A percentile compares a stretch with the other conserved stretches of the same genome.
phyloP scores from a whole-genome alignment of 192 early-diverging fungal genomes.

The Coemansia sp. region DNA sequence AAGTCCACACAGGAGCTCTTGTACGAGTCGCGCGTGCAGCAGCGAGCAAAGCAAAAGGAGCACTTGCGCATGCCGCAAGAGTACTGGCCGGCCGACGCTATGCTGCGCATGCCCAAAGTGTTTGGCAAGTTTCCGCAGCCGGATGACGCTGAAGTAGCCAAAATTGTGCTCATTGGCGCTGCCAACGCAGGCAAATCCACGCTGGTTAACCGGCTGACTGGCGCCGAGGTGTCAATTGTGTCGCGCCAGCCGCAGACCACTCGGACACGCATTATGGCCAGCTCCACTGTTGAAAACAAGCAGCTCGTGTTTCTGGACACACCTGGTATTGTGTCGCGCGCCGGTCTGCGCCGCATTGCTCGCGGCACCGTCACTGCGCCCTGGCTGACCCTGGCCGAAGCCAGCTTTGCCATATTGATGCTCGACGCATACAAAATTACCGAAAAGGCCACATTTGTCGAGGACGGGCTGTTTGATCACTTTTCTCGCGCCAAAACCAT shows the following conservation, averaged over 20 bases:
- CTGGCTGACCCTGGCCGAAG: constrained; percentile 44
- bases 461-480: constrained; percentile 31
- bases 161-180: constrained; percentile 64
- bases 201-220: constrained; percentile 66
- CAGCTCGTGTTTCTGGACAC: constrained; percentile 61
- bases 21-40: constrained; percentile 1
- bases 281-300: constrained; percentile 55
- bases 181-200: constrained; percentile 78
- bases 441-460: constrained; percentile 32
- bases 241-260: constrained; percentile 72
- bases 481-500: constrained; percentile 5
- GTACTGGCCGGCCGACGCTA: constrained; percentile 8
- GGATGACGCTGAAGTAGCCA: constrained; percentile 56
- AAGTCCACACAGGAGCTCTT: neutral
- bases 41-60: constrained; percentile 3
- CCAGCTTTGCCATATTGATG: constrained; percentile 23
- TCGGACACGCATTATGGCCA: constrained; percentile 60
- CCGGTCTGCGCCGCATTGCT: constrained; percentile 30
- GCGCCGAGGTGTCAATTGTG: constrained; percentile 60
- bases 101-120: constrained; percentile 33
- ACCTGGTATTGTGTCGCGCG: constrained; percentile 43
- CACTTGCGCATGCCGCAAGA: constrained; percentile 8
- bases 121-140: constrained; percentile 57
- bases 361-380: constrained; percentile 41
- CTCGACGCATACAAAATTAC: constrained; percentile 44